Evolutionary conservation across 108 stramenopile genomes (phyloP).

Genomic region (Mayamaea pseudoterrestris): DNA sequence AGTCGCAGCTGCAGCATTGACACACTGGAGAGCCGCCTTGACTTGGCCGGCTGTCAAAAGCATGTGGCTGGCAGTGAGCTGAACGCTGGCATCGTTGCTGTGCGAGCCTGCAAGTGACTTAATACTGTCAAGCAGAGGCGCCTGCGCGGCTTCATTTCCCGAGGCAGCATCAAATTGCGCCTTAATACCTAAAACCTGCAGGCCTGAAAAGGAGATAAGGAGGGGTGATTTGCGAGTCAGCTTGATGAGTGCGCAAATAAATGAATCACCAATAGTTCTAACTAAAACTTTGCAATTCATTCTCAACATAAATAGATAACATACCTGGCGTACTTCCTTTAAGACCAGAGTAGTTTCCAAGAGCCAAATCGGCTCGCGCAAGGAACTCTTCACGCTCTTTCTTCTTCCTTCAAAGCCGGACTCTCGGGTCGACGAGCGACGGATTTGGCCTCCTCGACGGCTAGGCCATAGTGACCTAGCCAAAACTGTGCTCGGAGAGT

Average conservation of each 20-base stretch:
- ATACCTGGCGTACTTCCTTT: conserved; percentile 24
- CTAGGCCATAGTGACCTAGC: conserved; percentile 89
- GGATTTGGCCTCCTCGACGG: conserved; percentile 70
- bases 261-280: too few species aligned
- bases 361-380: conserved; percentile 68
- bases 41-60: conserved; percentile 66
- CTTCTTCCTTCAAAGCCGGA: conserved; percentile 55
- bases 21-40: conserved; percentile 86
- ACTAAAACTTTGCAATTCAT: too few species aligned
- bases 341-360: conserved; percentile 80
- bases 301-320: background rate
- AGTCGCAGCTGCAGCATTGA: conserved; percentile 58
- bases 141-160: conserved; percentile 17
- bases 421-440: conserved; percentile 69
- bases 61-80: conserved; percentile 80
- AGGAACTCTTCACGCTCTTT: conserved; percentile 89
- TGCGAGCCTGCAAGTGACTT: conserved; percentile 32
- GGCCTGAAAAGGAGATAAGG: conserved; percentile 13
- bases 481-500: conserved; percentile 95
- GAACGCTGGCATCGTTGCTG: too few species aligned
- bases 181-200: conserved; percentile 66
- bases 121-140: conserved; percentile 21
- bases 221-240: too few species aligned
- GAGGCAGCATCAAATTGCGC: conserved; percentile 44
- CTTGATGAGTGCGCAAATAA: too few species aligned